Conservation (phyloP, 169 alveolate species). For the Plasmodium coatneyi region DNA sequence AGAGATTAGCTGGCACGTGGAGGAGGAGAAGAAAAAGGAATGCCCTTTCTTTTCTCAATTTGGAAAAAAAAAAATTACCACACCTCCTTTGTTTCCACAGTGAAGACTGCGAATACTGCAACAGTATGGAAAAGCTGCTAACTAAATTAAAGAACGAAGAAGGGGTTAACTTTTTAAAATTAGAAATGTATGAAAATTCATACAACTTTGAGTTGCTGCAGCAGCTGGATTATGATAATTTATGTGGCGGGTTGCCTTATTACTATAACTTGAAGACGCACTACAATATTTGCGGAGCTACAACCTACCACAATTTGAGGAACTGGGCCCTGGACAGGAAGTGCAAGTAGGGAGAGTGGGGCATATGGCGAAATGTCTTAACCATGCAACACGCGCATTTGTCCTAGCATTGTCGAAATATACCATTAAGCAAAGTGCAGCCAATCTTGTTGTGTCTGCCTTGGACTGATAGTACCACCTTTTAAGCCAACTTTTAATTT, state of each 20-base stretch:
- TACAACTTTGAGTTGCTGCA: conserved; percentile 80
- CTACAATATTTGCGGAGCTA: conserved; percentile 86
- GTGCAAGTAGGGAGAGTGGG: conserved; percentile 71
- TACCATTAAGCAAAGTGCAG: not conserved
- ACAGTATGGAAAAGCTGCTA: conserved; percentile 62
- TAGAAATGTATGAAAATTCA: conserved; percentile 17
- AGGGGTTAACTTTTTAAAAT: conserved; percentile 41
- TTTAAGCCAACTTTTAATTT: not conserved
- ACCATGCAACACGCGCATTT: not conserved
- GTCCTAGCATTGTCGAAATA: not conserved
- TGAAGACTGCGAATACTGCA: conserved; percentile 82
- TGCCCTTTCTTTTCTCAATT: conserved; percentile 12
- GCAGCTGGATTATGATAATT: conserved; percentile 76
- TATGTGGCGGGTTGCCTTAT: conserved; percentile 90
- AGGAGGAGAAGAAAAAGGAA: not conserved
- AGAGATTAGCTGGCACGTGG: not conserved
- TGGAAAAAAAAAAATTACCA: conserved; percentile 78
- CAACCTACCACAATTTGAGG: conserved; percentile 82
- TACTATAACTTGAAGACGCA: conserved; percentile 83
- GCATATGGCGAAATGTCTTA: not conserved
- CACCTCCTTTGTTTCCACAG: conserved; percentile 82
- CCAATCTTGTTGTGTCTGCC: not conserved
- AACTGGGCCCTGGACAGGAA: conserved; percentile 81
- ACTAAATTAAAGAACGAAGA: conserved; percentile 51
- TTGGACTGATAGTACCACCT: not conserved